A percentile compares a stretch with the other conserved stretches of the same genome.
These are phyloP conservation scores for Scenedesmus sp. DNA, from an alignment of 163 green algal genomes.

Conservation along the genomic window DNA sequence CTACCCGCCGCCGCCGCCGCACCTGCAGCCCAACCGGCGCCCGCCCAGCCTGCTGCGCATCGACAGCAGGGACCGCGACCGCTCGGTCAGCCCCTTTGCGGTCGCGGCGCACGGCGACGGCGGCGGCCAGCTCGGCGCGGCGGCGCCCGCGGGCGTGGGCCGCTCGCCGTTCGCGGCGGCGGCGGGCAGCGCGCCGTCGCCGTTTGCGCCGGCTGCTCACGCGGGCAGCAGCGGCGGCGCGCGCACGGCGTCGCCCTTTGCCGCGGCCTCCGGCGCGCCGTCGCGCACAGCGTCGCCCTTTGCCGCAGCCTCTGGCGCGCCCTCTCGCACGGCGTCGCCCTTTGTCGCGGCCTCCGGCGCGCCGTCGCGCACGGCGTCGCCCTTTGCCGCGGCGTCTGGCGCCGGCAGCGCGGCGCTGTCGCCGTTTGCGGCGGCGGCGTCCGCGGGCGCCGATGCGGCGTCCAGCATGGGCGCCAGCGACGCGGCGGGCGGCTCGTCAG, in stretches of 20 bases:
- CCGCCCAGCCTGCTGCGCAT: conserved; percentile 23
- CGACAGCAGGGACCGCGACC: conserved; percentile 28
- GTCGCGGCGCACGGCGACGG: not conserved
- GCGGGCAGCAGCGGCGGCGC: no score
- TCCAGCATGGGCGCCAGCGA: no score
- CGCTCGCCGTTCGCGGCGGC: conserved; percentile 9
- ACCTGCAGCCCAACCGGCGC: not conserved
- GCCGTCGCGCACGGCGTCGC: not conserved
- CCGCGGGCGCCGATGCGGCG: not conserved
- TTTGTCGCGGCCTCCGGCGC: not conserved
- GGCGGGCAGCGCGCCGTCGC: not conserved
- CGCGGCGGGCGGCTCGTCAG: no score
- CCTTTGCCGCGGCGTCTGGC: not conserved
- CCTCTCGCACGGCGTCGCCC: not conserved
- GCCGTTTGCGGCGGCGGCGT: conserved; percentile 12
- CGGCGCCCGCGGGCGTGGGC: not conserved
- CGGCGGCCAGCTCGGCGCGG: not conserved
- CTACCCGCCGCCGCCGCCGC: not conserved
- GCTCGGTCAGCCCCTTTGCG: conserved; percentile 2
- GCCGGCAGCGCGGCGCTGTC: not conserved
- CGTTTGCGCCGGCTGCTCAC: no score
- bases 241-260: conserved; percentile 2
- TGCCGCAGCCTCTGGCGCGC: not conserved
- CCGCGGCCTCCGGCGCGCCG: not conserved
- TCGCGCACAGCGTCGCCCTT: not conserved